Evolutionary conservation across 2,329 filamentous ascomycete species (phyloP).

Genomic region (Epichloe baconii): DNA sequence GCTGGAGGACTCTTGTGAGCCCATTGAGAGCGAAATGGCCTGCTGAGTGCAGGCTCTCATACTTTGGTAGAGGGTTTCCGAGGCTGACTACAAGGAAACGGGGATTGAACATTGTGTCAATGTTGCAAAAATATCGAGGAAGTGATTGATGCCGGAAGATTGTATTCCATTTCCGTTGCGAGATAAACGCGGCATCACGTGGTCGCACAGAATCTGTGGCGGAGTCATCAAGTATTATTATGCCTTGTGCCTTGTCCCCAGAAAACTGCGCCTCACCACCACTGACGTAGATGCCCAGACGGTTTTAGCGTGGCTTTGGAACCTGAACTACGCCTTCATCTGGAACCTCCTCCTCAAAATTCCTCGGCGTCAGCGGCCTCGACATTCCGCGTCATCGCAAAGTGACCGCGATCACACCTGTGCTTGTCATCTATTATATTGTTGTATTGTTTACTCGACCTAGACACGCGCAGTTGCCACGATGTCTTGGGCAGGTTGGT

Average conservation of each 20-base stretch:
- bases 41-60: constrained; percentile 71
- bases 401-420: background rate
- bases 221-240: background rate
- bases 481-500: constrained; percentile 61
- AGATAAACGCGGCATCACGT: constrained; percentile 17
- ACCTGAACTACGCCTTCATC: constrained; percentile 6
- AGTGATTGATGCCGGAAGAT: background rate
- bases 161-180: background rate
- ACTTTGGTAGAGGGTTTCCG: constrained; percentile 69
- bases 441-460: background rate
- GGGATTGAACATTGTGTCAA: constrained; percentile 22
- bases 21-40: constrained; percentile 65
- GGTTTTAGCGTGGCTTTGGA: constrained; percentile 21
- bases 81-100: constrained; percentile 72
- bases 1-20: constrained; percentile 32
- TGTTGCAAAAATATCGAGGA: background rate
- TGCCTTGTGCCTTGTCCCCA: background rate
- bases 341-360: background rate
- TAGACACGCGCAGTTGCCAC: constrained; percentile 14
- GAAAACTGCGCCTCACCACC: constrained; percentile 5
- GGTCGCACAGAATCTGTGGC: constrained; percentile 8
- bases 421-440: background rate
- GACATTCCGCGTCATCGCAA: background rate
- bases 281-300: constrained; percentile 13
- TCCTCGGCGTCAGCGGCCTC: background rate